Evolutionary conservation across 2,329 filamentous ascomycete genomes (phyloP).

Genomic region (Trichoderma sp.): DNA sequence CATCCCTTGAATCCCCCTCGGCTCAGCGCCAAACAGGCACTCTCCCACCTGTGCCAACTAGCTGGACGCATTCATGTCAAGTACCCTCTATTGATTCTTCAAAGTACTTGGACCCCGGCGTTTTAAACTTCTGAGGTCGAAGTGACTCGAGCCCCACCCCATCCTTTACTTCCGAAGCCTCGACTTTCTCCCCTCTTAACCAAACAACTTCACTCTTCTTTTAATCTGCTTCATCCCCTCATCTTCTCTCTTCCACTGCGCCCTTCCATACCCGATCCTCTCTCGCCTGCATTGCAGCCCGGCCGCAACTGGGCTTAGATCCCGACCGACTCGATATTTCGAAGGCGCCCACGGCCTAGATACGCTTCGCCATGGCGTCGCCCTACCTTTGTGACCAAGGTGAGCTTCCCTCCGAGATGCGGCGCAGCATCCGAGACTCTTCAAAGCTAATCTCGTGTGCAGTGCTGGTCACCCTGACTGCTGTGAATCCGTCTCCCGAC

Average conservation of each 20-base stretch:
- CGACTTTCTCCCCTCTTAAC: conserved; percentile 5
- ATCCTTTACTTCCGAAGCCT: conserved; percentile 19
- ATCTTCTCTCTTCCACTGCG: neutral
- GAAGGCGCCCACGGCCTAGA: neutral
- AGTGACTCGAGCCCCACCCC: conserved; percentile 18
- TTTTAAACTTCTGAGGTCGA: conserved; percentile 3
- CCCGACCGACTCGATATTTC: neutral
- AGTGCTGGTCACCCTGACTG: conserved; percentile 34
- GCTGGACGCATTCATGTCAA: neutral
- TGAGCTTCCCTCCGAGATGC: neutral
- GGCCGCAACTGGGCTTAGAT: neutral
- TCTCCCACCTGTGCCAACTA: neutral
- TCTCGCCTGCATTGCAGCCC: neutral
- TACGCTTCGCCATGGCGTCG: neutral
- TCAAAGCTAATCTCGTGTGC: neutral
- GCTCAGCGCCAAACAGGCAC: neutral
- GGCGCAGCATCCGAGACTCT: neutral
- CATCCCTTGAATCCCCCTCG: neutral
- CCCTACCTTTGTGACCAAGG: conserved; percentile 4
- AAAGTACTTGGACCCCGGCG: neutral
- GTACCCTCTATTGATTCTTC: neutral
- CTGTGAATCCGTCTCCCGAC: conserved; percentile 23
- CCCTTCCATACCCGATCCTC: neutral
- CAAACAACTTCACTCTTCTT: conserved; percentile 11
- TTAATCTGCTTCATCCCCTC: neutral